A percentile compares a stretch with the other conserved stretches of the same genome.
Evolutionary conservation across 352 stramenopile genomes (phyloP).

Genomic region (Globisporangium orthogonon): DNA sequence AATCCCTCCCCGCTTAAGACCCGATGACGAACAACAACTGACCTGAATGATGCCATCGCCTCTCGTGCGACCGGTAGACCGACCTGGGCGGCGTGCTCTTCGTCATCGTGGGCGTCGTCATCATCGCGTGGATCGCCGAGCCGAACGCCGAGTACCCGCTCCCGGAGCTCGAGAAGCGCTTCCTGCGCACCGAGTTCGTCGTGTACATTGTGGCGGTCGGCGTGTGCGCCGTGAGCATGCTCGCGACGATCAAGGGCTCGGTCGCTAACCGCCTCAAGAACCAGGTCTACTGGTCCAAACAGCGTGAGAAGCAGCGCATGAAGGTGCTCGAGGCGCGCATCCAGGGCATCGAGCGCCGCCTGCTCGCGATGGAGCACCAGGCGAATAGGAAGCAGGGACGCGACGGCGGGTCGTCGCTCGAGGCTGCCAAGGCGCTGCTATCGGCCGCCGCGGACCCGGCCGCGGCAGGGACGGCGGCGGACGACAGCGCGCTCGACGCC

Average conservation of each 20-base stretch:
- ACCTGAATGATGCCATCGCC: no score
- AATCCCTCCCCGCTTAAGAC: no score
- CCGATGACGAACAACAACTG: no score
- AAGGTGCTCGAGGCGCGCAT: conserved; percentile 68
- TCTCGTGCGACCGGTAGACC: conserved; percentile 24
- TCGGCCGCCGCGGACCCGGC: neutral
- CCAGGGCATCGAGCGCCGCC: conserved; percentile 53
- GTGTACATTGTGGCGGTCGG: conserved; percentile 78
- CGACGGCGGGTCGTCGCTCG: neutral
- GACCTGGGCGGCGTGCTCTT: conserved; percentile 81
- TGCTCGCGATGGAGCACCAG: conserved; percentile 62
- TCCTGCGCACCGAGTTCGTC: conserved; percentile 67
- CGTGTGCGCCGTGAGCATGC: conserved; percentile 71
- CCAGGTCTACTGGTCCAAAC: conserved; percentile 77
- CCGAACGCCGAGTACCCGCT: conserved; percentile 84
- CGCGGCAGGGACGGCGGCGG: neutral
- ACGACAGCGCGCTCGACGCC: neutral
- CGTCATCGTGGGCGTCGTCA: conserved; percentile 82
- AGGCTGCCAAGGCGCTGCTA: conserved; percentile 4
- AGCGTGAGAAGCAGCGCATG: conserved; percentile 77
- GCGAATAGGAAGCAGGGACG: conserved; percentile 23
- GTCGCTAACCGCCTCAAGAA: conserved; percentile 81
- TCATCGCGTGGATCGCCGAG: conserved; percentile 84
- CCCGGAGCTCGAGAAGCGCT: conserved; percentile 76
- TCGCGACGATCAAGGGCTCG: conserved; percentile 86